Evolutionary conservation across 2,329 filamentous ascomycete genomes (phyloP).

Genomic region (Rosellinia necatrix): DNA sequence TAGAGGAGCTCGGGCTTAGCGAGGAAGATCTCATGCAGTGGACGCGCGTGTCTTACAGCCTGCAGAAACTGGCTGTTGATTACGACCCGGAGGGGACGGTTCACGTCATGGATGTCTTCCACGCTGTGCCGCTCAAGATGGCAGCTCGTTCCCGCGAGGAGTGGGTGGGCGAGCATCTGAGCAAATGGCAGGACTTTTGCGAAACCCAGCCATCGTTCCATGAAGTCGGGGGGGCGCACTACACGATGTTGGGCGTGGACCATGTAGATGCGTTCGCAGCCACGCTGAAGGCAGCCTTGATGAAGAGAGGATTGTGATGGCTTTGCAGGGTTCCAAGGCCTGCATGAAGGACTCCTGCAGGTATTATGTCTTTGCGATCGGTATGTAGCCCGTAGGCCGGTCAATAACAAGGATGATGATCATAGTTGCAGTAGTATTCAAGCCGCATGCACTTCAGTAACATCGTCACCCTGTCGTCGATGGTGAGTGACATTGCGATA

Average conservation of each 20-base stretch:
- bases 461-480: too few relatives aligned
- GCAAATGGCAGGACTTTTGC: conserved; percentile 45
- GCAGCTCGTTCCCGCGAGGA: conserved; percentile 38
- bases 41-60: conserved; percentile 42
- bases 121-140: conserved; percentile 41
- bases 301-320: too few relatives aligned
- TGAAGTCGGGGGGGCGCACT: conserved; percentile 45
- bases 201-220: conserved; percentile 37
- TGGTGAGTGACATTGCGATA: too few relatives aligned
- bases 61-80: conserved; percentile 46
- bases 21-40: conserved; percentile 39
- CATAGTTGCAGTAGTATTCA: too few relatives aligned
- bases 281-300: too few relatives aligned
- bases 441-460: too few relatives aligned
- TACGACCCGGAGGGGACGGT: conserved; percentile 50
- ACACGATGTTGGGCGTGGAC: conserved; percentile 46
- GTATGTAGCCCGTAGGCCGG: too few relatives aligned
- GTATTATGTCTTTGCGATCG: too few relatives aligned
- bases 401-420: too few relatives aligned
- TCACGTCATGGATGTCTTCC: conserved; percentile 48
- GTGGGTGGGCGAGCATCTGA: conserved; percentile 41
- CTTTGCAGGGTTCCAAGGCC: too few relatives aligned
- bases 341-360: too few relatives aligned
- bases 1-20: conserved; percentile 22
- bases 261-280: too few relatives aligned